Evolutionary conservation across 148 eudicot species (phyloP).

Genomic region (Nyssa sinensis): DNA sequence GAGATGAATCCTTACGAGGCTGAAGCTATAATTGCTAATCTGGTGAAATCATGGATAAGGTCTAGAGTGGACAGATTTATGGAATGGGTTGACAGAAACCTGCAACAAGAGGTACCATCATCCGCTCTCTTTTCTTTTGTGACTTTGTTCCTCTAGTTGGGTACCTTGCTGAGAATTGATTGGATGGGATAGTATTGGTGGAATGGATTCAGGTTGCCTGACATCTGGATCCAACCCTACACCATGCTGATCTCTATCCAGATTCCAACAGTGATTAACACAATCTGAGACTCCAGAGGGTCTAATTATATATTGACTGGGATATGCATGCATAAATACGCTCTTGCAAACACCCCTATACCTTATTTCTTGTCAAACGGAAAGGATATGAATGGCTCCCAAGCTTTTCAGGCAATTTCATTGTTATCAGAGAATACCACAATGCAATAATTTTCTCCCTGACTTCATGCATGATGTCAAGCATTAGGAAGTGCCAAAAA

Average conservation of each 20-base stretch:
- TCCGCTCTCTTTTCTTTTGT: background rate
- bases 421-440: background rate
- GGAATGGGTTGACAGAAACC: conserved; percentile 75
- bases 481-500: background rate
- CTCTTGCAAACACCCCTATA: background rate
- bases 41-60: conserved; percentile 82
- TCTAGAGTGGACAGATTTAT: conserved; percentile 71
- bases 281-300: background rate
- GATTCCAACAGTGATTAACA: background rate
- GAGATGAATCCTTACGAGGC: conserved; percentile 94
- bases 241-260: background rate
- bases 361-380: no score
- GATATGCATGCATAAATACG: background rate
- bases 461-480: background rate
- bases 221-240: background rate
- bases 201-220: background rate
- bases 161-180: background rate
- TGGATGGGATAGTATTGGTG: background rate
- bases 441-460: background rate
- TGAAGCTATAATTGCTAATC: conserved; percentile 60
- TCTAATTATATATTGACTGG: no score
- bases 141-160: background rate
- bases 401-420: background rate
- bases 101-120: conserved; percentile 78
- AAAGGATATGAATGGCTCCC: no score